Base-by-base conservation (phyloP, 73 alveolate genomes). In the Durusdinium trenchii region DNA sequence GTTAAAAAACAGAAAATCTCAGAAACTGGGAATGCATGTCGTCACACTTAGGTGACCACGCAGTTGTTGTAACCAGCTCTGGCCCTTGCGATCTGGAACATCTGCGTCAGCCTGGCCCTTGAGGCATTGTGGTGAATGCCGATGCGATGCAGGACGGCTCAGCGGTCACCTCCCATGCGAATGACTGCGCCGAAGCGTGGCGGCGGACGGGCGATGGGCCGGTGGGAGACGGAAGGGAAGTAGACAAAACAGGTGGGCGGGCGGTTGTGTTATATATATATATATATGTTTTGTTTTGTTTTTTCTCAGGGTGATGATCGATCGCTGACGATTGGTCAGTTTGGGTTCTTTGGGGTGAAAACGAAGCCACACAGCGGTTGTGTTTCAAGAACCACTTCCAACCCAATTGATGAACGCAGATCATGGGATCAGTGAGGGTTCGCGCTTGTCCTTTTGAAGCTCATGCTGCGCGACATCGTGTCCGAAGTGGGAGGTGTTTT, bases 71-170 rank as follows among this genome's bases (percentile, higher is more conserved):
- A 20, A 9, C 9, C 64, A 12, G 9, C 20, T 54, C 9, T 54
- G 64, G 64, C 28, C 20, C 28, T 20, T 54, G 64, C 64, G 12
- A n/a, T 45, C 42, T 69, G 82, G 82, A 69, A 45, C 3, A 45
- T 35, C 82, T 28, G 30, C 45, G n/a, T 14, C 42, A 6, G 79
- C 79, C 40, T 67, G 9, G 42, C 14, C 14, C 30, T 67, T 46
- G 51, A 91, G 98, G 98, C 78, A 91, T 91, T 76, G n/a, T 91
- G 30, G 98, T 91, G 54, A 69, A 91, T 71, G 98, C 90, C 10
- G 98, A 69, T 69, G 98, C 98, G 6, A 91, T 91, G 98, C 67
- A 14, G 35, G 98, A 91, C 10, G 98, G 98, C 42, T 91, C 98
- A 3, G 87, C 98, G 61, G 85, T 91, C 42, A 76, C 98, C 40